Conservation (phyloP, 2,329 filamentous ascomycete genomes). For the Akanthomyces muscarius region DNA sequence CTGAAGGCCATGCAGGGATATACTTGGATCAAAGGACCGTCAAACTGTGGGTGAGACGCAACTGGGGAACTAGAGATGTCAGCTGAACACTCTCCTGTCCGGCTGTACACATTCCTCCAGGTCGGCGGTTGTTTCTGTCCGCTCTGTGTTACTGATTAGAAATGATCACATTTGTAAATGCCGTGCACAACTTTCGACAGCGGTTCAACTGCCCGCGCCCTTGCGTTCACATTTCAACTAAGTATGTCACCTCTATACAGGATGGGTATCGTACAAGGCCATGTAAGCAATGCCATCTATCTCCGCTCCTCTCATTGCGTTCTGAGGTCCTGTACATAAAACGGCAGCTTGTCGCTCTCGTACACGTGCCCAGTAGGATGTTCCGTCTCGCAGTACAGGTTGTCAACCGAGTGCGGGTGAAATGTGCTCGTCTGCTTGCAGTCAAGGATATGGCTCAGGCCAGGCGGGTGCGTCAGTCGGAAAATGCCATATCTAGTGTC, state of each 20-base stretch:
- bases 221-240: neutral
- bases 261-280: constrained; percentile 11
- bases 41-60: too few species aligned
- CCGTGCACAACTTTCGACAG: too few species aligned
- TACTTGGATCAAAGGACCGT: too few species aligned
- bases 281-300: neutral
- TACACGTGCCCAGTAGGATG: constrained; percentile 66
- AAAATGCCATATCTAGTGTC: constrained; percentile 76
- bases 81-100: too few species aligned
- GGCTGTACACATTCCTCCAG: too few species aligned
- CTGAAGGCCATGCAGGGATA: too few species aligned
- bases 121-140: too few species aligned
- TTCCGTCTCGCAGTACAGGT: constrained; percentile 73
- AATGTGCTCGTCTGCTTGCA: constrained; percentile 79
- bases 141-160: too few species aligned
- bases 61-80: too few species aligned
- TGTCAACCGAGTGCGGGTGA: constrained; percentile 64
- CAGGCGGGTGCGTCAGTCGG: constrained; percentile 87
- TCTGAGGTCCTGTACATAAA: constrained; percentile 52
- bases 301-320: constrained; percentile 5
- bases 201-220: neutral
- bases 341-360: constrained; percentile 62
- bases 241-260: neutral
- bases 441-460: constrained; percentile 75
- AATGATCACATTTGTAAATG: too few species aligned